Evolutionary conservation across 306 rosid genomes (phyloP).

Genomic region (Prunus padus): DNA sequence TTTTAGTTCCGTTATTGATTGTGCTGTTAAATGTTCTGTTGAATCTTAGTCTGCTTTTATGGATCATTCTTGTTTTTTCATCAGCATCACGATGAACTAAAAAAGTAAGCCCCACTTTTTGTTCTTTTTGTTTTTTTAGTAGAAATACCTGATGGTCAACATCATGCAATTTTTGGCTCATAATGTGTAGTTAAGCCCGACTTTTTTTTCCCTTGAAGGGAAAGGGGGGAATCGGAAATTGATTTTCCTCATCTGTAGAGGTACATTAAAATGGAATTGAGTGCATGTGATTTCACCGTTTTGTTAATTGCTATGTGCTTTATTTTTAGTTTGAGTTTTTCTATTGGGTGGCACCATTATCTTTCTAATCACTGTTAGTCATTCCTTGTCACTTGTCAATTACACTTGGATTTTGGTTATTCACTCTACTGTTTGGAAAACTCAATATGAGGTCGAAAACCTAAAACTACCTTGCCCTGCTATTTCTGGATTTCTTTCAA

Average conservation of each 20-base stretch:
- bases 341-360: too few relatives aligned
- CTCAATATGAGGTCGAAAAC: too few relatives aligned
- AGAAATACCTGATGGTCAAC: too few relatives aligned
- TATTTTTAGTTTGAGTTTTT: neutral
- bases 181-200: too few relatives aligned
- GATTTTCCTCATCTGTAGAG: neutral
- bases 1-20: neutral
- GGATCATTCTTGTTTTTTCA: neutral
- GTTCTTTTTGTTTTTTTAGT: too few relatives aligned
- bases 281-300: neutral
- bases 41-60: conserved; percentile 4
- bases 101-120: too few relatives aligned
- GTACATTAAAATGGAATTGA: neutral
- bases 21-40: conserved; percentile 4
- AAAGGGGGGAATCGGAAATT: neutral
- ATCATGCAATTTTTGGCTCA: neutral
- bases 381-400: neutral
- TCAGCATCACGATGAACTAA: neutral
- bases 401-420: neutral
- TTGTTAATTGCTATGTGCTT: neutral
- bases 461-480: neutral
- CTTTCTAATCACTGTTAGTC: too few relatives aligned
- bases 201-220: too few relatives aligned
- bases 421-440: neutral
- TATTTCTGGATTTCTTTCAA: neutral